Evolutionary conservation across 2,329 filamentous ascomycete genomes (phyloP).

Genomic region (Colletotrichum sp.): DNA sequence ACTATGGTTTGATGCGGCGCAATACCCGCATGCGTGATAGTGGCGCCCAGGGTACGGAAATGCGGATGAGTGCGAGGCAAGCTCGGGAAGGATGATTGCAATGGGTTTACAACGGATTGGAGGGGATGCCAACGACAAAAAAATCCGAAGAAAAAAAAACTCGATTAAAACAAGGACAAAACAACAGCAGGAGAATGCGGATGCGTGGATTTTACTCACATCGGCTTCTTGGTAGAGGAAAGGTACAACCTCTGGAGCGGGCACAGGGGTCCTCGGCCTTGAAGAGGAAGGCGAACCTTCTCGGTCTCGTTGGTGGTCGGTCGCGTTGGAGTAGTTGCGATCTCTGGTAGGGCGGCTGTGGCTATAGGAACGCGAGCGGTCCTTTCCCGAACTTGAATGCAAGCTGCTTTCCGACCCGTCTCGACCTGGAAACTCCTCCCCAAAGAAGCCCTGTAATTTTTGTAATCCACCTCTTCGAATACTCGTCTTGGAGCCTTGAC

Average conservation of each 20-base stretch:
- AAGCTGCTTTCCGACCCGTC: slow-evolving; percentile 78
- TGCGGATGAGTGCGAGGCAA: slow-evolving; percentile 11
- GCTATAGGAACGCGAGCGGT: slow-evolving; percentile 69
- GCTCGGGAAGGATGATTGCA: neutral
- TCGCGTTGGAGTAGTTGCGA: slow-evolving; percentile 81
- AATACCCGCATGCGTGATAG: slow-evolving; percentile 19
- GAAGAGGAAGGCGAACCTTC: slow-evolving; percentile 79
- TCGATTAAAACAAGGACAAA: neutral
- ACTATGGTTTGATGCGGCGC: slow-evolving; percentile 5
- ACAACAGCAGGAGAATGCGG: slow-evolving; percentile 13
- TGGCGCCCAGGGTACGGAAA: slow-evolving; percentile 13
- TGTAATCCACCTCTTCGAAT: slow-evolving; percentile 75
- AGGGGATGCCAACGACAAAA: slow-evolving; percentile 17
- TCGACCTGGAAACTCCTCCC: slow-evolving; percentile 80
- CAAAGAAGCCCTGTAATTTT: slow-evolving; percentile 90
- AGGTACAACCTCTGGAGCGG: slow-evolving; percentile 93
- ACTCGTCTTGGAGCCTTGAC: slow-evolving; percentile 79
- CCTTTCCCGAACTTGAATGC: slow-evolving; percentile 56
- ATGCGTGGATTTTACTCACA: slow-evolving; percentile 54
- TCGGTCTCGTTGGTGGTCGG: slow-evolving; percentile 65
- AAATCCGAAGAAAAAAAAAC: slow-evolving; percentile 10
- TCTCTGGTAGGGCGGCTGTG: slow-evolving; percentile 65
- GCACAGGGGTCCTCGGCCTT: slow-evolving; percentile 82
- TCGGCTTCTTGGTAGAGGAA: slow-evolving; percentile 91
- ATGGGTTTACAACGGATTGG: neutral